phyloP scores from a whole-genome alignment of 352 stramenopile species.

The Labyrinthula sp. region DNA sequence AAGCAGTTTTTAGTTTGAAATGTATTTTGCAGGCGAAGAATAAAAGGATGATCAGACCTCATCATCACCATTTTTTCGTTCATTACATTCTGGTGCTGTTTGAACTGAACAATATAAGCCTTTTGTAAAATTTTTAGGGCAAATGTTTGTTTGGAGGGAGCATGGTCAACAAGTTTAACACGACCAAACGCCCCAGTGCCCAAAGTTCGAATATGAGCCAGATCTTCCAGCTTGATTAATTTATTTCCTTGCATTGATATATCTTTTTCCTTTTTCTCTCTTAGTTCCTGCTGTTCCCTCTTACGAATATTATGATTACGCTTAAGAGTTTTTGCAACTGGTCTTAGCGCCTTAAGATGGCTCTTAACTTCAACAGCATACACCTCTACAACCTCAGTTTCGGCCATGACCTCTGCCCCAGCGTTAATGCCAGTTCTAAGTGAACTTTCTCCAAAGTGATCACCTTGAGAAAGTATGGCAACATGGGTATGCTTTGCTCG shows the following conservation, averaged over 20 bases:
- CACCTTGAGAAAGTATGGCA: conserved; percentile 34
- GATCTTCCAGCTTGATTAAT: conserved; percentile 18
- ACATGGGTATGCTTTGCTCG: conserved; percentile 37
- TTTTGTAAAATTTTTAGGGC: conserved; percentile 32
- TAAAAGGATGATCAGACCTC: conserved; percentile 31
- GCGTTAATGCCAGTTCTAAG: conserved; percentile 31
- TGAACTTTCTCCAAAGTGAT: conserved; percentile 40
- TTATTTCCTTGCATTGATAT: too few species aligned
- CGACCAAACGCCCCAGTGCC: conserved; percentile 89
- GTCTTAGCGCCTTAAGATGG: conserved; percentile 43
- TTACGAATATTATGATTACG: conserved; percentile 39
- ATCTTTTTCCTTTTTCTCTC: conserved; percentile 39
- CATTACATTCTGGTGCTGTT: conserved; percentile 30
- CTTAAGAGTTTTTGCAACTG: conserved; percentile 28
- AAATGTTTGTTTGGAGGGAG: conserved; percentile 25
- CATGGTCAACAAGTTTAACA: conserved; percentile 63
- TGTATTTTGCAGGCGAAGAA: conserved; percentile 34
- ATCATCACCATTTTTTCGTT: conserved; percentile 31
- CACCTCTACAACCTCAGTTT: conserved; percentile 25
- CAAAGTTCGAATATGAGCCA: conserved; percentile 44
- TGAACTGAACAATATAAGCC: conserved; percentile 19
- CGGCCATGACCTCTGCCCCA: conserved; percentile 30
- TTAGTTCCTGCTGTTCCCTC: conserved; percentile 45
- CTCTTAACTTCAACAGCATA: conserved; percentile 38
- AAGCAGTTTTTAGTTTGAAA: conserved; percentile 36